Evolutionary conservation across 1,139 yeast species (phyloP).

Genomic region (Debaryomycetaceae sp.): DNA sequence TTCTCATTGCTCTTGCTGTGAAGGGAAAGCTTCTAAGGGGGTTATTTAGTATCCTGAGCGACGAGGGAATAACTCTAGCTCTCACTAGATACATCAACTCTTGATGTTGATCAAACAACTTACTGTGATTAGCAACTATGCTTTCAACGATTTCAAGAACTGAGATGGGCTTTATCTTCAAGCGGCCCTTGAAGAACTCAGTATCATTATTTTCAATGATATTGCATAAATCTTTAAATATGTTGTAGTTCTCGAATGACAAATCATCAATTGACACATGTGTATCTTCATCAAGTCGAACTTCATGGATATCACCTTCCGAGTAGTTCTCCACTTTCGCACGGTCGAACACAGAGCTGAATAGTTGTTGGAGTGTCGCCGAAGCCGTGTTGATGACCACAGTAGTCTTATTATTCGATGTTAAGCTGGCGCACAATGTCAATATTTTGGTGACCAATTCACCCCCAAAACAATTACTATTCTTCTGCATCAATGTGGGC

Average conservation of each 20-base stretch:
- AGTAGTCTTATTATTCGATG: conserved; percentile 63
- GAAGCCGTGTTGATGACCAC: conserved; percentile 90
- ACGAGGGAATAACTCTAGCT: conserved; percentile 67
- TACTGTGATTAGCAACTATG: conserved; percentile 51
- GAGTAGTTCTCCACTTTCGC: conserved; percentile 20
- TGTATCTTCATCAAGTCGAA: conserved; percentile 43
- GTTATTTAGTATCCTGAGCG: conserved; percentile 60
- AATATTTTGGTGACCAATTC: conserved; percentile 56
- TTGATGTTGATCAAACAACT: conserved; percentile 51
- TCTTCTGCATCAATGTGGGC: conserved; percentile 69
- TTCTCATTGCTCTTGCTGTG: conserved; percentile 69
- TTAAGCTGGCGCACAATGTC: conserved; percentile 67
- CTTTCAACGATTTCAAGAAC: conserved; percentile 81
- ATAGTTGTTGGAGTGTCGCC: conserved; percentile 85
- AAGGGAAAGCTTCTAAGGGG: conserved; percentile 62
- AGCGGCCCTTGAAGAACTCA: conserved; percentile 38
- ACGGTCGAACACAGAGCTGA: conserved; percentile 72
- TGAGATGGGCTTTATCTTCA: conserved; percentile 59
- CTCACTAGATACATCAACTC: conserved; percentile 68
- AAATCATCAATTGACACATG: conserved; percentile 43
- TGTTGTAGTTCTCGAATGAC: conserved; percentile 65
- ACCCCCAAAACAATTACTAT: conserved; percentile 54
- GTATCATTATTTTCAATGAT: conserved; percentile 61
- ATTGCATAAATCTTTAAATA: conserved; percentile 69
- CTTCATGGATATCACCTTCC: conserved; percentile 17